Base-by-base conservation (phyloP, 108 stramenopile genomes). In the Cyclotella kingstonii region DNA sequence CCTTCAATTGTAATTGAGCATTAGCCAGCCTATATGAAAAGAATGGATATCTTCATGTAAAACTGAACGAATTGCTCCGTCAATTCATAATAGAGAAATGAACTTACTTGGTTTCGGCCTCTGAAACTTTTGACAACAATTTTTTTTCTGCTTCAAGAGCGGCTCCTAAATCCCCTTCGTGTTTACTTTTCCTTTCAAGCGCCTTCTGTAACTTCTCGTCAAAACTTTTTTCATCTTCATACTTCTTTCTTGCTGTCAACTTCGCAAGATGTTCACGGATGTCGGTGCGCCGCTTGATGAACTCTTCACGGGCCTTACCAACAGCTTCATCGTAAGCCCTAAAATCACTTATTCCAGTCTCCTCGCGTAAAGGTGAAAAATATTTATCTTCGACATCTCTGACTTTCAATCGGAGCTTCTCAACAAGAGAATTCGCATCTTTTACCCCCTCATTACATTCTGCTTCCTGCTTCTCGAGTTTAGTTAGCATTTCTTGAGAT, bases 261-360 rank as follows among this genome's bases (percentile, higher is more conserved):
- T 84, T 87, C 21, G 80, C 73, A 45, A 85, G 79, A 54, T 90
- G 87, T 56, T 95, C 88, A 30, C 79, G 67, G 23, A 94, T 62
- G 22, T 63, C 62, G 17, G 83, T 73, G 28, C 87, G 79, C 61
- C 85, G 88, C 33, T 78, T 77, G 60, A 84, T 65, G 63, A 88
- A 89, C 26, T 89, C 90, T 23, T 93, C 87, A 3, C 92, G 83
- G 33, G 70, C 70, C 65, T 90, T 83, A 5, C 83, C 84, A 12
- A 89, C 83, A n/a, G 85, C 84, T 43, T 84, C 81, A 40, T 93
- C 95, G 69, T 88, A 92, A 19, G 88, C 84, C 27, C 90, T 70
- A 56, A 94, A 66, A 60, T 96, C 91, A 17, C 47, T 60, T 33
- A 94, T 60, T n/a, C 91, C 92, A 23, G 92, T 94, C 21, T 61